phyloP scores from a whole-genome alignment of 345 rosid species.

The Passiflora organensis region DNA sequence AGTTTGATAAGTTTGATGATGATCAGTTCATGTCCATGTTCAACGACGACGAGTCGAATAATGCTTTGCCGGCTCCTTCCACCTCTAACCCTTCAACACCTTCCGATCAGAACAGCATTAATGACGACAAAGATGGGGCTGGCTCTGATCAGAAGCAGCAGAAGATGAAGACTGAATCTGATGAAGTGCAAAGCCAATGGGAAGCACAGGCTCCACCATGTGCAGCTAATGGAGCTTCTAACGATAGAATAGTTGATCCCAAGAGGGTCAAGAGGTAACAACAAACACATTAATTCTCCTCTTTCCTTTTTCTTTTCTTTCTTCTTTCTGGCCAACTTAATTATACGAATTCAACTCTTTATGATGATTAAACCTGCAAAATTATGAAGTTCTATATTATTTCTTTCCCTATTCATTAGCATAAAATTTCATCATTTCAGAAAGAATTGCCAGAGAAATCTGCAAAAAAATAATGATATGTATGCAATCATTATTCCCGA shows the following conservation, averaged over 20 bases:
- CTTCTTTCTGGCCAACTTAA: neutral
- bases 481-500: too few relatives aligned
- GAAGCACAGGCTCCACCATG: conserved; percentile 12
- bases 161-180: conserved; percentile 9
- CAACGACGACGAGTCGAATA: conserved; percentile 18
- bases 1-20: conserved; percentile 27
- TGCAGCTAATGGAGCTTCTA: neutral
- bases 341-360: too few relatives aligned
- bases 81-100: conserved; percentile 24
- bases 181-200: conserved; percentile 22
- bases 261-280: conserved; percentile 31
- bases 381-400: too few relatives aligned
- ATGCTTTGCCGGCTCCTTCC: conserved; percentile 12
- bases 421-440: too few relatives aligned
- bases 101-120: conserved; percentile 28
- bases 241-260: conserved; percentile 21
- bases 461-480: too few relatives aligned
- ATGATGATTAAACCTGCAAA: too few relatives aligned
- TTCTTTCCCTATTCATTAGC: too few relatives aligned
- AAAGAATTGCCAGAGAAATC: too few relatives aligned
- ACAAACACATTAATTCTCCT: too few relatives aligned
- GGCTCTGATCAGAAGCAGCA: conserved; percentile 9
- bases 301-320: too few relatives aligned
- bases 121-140: conserved; percentile 23
- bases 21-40: conserved; percentile 35